Conservation (phyloP, 1,139 yeast genomes). For the Entelexis sorbosivorans region DNA sequence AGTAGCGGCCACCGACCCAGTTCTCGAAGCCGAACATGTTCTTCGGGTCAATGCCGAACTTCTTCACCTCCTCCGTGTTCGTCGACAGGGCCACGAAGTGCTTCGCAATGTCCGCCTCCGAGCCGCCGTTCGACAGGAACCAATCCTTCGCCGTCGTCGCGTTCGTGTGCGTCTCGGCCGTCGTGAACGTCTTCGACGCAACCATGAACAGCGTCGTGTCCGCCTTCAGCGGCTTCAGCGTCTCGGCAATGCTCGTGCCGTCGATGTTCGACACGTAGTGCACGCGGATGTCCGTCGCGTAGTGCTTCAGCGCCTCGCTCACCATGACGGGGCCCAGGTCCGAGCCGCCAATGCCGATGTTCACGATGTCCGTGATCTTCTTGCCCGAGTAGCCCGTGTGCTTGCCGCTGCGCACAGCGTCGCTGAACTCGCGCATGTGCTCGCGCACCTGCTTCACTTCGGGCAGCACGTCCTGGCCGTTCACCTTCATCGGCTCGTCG, state of each 20-base stretch:
- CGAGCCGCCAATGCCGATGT: conserved; percentile 98
- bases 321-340: conserved; percentile 99
- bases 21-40: conserved; percentile 97
- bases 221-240: conserved; percentile 61
- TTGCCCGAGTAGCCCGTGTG: conserved; percentile 98
- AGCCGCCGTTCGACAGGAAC: conserved; percentile 70
- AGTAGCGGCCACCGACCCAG: conserved; percentile 99
- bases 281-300: conserved; percentile 62
- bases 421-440: conserved; percentile 94
- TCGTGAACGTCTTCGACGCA: conserved; percentile 97
- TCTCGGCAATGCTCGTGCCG: conserved; percentile 94
- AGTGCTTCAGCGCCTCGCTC: conserved; percentile 90
- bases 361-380: conserved; percentile 83
- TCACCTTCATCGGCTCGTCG: conserved; percentile 71
- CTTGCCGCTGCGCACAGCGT: conserved; percentile 74
- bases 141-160: conserved; percentile 91
- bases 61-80: conserved; percentile 77
- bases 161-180: conserved; percentile 94
- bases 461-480: conserved; percentile 76
- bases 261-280: conserved; percentile 97
- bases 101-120: conserved; percentile 69
- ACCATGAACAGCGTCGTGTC: conserved; percentile 90
- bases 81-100: conserved; percentile 96
- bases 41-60: conserved; percentile 92
- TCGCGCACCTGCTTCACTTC: conserved; percentile 83